phyloP scores from a whole-genome alignment of 495 filamentous ascomycete genomes.

The Bacidia rubella region DNA sequence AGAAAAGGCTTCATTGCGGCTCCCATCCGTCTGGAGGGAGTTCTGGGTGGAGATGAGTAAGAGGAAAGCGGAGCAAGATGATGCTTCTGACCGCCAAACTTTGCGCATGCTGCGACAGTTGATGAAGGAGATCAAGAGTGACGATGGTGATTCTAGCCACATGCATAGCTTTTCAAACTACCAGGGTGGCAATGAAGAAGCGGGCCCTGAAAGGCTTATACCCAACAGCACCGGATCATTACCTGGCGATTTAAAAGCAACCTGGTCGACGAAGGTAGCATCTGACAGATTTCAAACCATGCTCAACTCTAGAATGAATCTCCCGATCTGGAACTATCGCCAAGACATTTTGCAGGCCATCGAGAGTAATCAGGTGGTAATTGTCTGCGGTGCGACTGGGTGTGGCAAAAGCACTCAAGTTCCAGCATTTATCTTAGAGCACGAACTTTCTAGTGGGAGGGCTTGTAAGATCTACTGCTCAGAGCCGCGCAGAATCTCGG shows the following conservation, averaged over 20 bases:
- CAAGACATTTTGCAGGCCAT: constrained; percentile 60
- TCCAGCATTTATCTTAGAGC: constrained; percentile 79
- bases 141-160: too few species aligned
- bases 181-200: too few species aligned
- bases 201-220: too few species aligned
- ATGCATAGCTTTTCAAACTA: too few species aligned
- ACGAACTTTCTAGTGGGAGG: constrained; percentile 66
- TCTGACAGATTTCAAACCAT: constrained; percentile 30
- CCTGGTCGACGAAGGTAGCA: not conserved
- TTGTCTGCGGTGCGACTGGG: constrained; percentile 90
- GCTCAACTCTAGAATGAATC: constrained; percentile 44
- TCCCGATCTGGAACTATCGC: constrained; percentile 84
- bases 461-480: constrained; percentile 89
- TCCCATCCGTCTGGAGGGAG: constrained; percentile 72
- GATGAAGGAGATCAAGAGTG: too few species aligned
- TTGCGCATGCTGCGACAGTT: constrained; percentile 49
- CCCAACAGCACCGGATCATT: not conserved
- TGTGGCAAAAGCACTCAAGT: constrained; percentile 97
- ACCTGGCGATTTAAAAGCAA: not conserved
- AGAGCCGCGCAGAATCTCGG: constrained; percentile 91
- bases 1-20: constrained; percentile 66
- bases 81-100: constrained; percentile 51
- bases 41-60: constrained; percentile 69
- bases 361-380: constrained; percentile 64
- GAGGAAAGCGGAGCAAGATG: constrained; percentile 50